Conservation (phyloP, 2,329 filamentous ascomycete species). For the Huntiella moniliformis region DNA sequence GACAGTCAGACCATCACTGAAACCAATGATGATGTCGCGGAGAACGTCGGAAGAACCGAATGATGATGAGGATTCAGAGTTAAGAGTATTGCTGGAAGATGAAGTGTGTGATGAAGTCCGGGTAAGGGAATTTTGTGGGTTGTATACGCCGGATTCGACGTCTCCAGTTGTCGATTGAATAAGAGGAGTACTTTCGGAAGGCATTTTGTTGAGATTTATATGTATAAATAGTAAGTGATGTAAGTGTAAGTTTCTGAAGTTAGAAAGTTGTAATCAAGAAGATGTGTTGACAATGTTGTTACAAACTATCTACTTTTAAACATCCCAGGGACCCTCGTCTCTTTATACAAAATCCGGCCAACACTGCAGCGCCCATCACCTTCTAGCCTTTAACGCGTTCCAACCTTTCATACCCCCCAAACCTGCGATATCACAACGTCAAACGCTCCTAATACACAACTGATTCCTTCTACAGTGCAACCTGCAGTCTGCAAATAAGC, state of each 20-base stretch:
- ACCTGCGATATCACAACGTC: not conserved
- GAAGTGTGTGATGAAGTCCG: slow-evolving; percentile 5
- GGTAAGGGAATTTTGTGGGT: not conserved
- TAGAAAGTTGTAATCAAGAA: not conserved
- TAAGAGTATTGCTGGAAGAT: slow-evolving; percentile 13
- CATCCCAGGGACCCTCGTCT: not conserved
- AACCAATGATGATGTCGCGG: slow-evolving; percentile 52
- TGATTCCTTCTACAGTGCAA: not conserved
- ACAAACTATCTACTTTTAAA: not conserved
- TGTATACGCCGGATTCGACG: slow-evolving; percentile 3
- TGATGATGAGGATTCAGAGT: slow-evolving; percentile 15
- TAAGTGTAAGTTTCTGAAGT: not conserved
- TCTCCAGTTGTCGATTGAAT: slow-evolving; percentile 1
- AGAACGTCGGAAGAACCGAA: slow-evolving; percentile 27
- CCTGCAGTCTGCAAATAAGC: slow-evolving; percentile 1
- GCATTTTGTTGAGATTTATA: not conserved
- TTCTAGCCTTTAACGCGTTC: too few species aligned
- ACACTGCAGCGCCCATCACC: not conserved
- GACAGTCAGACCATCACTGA: slow-evolving; percentile 62
- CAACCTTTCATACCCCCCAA: too few species aligned
- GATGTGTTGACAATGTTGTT: not conserved
- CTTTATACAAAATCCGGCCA: not conserved
- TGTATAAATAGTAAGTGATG: not conserved
- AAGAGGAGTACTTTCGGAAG: slow-evolving; percentile 7
- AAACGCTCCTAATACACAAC: not conserved